Evolutionary conservation across 257 asterid species (phyloP).

Genomic region (Euphrasia confusa): DNA sequence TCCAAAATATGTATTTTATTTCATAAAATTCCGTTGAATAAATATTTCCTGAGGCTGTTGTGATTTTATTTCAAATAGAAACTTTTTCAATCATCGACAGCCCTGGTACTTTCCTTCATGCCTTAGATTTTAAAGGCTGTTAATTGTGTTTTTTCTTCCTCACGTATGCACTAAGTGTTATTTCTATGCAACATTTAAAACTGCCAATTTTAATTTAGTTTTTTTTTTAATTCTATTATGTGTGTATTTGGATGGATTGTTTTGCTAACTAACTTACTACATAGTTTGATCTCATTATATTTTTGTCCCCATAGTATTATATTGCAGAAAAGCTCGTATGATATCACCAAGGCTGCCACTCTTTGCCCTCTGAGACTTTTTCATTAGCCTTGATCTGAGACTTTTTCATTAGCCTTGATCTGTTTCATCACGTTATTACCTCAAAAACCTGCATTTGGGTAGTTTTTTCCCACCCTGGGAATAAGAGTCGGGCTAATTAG

Average conservation of each 20-base stretch:
- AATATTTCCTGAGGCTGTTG: conserved; percentile 37
- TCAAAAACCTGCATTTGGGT: too few species aligned
- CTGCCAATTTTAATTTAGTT: not conserved
- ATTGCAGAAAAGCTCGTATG: too few species aligned
- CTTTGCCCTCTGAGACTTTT: too few species aligned
- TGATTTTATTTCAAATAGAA: conserved; percentile 25
- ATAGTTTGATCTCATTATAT: too few species aligned
- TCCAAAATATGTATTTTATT: conserved; percentile 45
- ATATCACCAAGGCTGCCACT: too few species aligned
- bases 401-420: too few species aligned
- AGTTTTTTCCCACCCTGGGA: too few species aligned
- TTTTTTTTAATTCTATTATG: not conserved
- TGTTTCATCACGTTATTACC: too few species aligned
- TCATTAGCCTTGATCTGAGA: too few species aligned
- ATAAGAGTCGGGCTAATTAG: too few species aligned
- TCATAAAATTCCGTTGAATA: conserved; percentile 22
- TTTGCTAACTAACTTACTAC: too few species aligned
- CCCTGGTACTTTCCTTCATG: conserved; percentile 19
- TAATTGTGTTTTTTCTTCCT: not conserved
- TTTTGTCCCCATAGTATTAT: too few species aligned
- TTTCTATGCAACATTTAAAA: not conserved
- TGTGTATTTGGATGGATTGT: not conserved
- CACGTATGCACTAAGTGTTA: not conserved
- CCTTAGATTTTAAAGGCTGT: not conserved
- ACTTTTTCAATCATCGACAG: conserved; percentile 30